Conservation (phyloP, 2,329 filamentous ascomycete species). For the Eutypa lata region DNA sequence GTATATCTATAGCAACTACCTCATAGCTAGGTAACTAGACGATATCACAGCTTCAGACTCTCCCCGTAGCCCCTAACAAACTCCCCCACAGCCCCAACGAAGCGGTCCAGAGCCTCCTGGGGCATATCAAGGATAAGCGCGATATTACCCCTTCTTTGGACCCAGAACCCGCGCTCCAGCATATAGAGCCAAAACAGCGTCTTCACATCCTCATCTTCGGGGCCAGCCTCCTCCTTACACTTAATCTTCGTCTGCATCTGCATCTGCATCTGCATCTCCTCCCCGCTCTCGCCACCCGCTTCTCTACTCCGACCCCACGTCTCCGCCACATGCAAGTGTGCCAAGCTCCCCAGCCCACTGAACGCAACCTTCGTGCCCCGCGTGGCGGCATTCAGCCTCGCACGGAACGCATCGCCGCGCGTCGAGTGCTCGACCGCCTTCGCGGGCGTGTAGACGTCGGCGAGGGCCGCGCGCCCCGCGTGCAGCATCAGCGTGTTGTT, state of each 20-base stretch:
- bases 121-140: slow-evolving; percentile 38
- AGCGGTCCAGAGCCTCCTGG: slow-evolving; percentile 36
- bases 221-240: slow-evolving; percentile 20
- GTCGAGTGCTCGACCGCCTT: slow-evolving; percentile 20
- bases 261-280: slow-evolving; percentile 29
- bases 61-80: not conserved
- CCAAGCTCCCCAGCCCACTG: slow-evolving; percentile 21
- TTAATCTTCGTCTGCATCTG: slow-evolving; percentile 25
- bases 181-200: slow-evolving; percentile 47
- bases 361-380: slow-evolving; percentile 22
- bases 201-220: slow-evolving; percentile 31
- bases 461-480: slow-evolving; percentile 37
- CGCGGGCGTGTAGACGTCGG: slow-evolving; percentile 25
- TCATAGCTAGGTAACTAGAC: too few species aligned
- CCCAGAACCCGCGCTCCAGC: slow-evolving; percentile 41
- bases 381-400: slow-evolving; percentile 10
- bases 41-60: not conserved
- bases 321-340: slow-evolving; percentile 24
- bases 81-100: slow-evolving; percentile 25
- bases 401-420: slow-evolving; percentile 22
- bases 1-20: too few species aligned
- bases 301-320: slow-evolving; percentile 26
- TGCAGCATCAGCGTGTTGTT: slow-evolving; percentile 57
- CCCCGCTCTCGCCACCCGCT: slow-evolving; percentile 23
- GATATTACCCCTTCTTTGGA: slow-evolving; percentile 38